Conservation (phyloP, 1,139 yeast species). For the Waltiozyma sp. region DNA sequence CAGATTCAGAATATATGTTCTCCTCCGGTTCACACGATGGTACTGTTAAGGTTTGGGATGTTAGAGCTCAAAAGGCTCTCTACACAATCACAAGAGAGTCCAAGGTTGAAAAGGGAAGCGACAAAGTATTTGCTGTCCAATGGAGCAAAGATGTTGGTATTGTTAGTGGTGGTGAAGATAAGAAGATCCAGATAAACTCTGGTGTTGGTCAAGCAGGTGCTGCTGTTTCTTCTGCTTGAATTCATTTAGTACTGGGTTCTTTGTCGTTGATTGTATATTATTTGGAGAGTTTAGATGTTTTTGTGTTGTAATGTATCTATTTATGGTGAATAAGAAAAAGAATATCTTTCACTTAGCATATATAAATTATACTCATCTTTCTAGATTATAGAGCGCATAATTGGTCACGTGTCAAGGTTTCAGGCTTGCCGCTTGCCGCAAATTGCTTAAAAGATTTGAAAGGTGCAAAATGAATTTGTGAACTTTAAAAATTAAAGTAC, state of each 20-base stretch:
- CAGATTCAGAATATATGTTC: constrained; percentile 69
- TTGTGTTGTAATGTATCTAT: background rate
- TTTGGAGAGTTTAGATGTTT: background rate
- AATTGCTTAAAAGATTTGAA: no score
- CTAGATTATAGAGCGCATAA: no score
- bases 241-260: background rate
- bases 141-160: constrained; percentile 72
- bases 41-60: constrained; percentile 91
- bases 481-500: no score
- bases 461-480: no score
- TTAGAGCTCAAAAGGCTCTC: constrained; percentile 76
- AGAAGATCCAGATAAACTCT: constrained; percentile 77
- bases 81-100: constrained; percentile 73
- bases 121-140: constrained; percentile 75
- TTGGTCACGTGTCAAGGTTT: no score
- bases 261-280: background rate
- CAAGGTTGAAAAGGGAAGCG: constrained; percentile 27
- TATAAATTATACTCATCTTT: no score
- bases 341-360: background rate
- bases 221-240: background rate
- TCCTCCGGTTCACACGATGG: constrained; percentile 94
- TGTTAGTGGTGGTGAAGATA: constrained; percentile 90
- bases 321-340: no score
- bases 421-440: no score
- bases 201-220: constrained; percentile 14